Base-by-base conservation (phyloP, 495 filamentous ascomycete species). In the Clohesyomyces aquaticus region DNA sequence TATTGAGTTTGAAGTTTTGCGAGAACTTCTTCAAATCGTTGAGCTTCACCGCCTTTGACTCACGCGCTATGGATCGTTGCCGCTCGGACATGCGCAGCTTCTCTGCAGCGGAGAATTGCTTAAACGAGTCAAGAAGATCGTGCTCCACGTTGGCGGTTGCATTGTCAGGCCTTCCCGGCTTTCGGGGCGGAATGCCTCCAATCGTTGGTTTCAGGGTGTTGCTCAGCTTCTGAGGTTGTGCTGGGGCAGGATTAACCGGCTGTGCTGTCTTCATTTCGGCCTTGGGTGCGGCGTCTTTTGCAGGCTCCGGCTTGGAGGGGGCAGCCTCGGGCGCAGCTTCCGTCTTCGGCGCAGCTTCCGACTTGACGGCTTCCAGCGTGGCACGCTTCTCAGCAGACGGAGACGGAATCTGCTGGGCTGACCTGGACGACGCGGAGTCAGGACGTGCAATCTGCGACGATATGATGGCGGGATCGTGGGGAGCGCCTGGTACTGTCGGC, bases 21-120 rank as follows among this genome's bases (percentile, higher is more conserved):
- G 95, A 90, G 71, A 99, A 99, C 66, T 91, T 96, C 83, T 92
- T 93, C 59, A 99, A 77, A 71, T 99, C 94, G 60, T 89, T 93
- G 56, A 99, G 73, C 77, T 95, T 97, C 66, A 92, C 82, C 61
- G 89, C 89, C 71, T 95, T 94, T 67, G 97, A 88, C 54, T 86
- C 79, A 12, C 81, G 79, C 6, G 79, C 82, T 51, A 84, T 79
- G 61, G 84, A 90, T 25, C 87, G 85, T 61, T 88, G 91, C 21
- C 84, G 85, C 71, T 91, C 90, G 53, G 81, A 83, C 63, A 85
- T 80, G 43, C 88, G 85, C 55, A 83, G 76, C 71, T 93, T 91
- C 73, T 96, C 91, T 16, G 77, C 80, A 52, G 83, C 86, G 19
- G 91, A 88, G 71, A 97, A 97, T 26, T 82, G 83, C 69, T 88